A percentile compares a stretch with the other conserved stretches of the same genome.
Evolutionary conservation across 2,329 filamentous ascomycete species (phyloP).

Genomic region (Cryoendolithus antarcticus): DNA sequence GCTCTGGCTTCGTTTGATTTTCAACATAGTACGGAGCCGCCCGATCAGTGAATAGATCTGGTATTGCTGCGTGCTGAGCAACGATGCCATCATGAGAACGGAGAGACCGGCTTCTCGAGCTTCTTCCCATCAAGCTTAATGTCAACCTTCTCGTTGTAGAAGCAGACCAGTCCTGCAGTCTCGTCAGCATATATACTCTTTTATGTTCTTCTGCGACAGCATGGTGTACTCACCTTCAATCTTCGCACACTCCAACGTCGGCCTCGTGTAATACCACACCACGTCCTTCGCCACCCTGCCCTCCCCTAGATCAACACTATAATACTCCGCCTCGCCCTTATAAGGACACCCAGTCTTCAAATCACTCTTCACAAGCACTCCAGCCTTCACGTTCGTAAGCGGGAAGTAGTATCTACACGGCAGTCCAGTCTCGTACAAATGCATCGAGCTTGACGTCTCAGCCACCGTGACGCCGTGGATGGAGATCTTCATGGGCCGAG

Average conservation of each 20-base stretch:
- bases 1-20: too few species aligned
- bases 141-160: constrained; percentile 58
- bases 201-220: too few species aligned
- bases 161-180: constrained; percentile 32
- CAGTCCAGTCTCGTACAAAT: constrained; percentile 50
- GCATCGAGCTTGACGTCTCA: constrained; percentile 33
- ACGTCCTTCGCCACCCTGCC: constrained; percentile 37
- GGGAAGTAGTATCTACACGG: constrained; percentile 49
- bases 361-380: constrained; percentile 36
- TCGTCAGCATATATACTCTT: too few species aligned
- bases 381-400: constrained; percentile 36
- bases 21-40: too few species aligned
- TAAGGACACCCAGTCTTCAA: constrained; percentile 52
- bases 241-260: constrained; percentile 43
- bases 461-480: constrained; percentile 37
- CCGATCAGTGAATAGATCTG: too few species aligned
- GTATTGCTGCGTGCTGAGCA: too few species aligned
- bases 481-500: constrained; percentile 40
- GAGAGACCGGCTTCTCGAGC: constrained; percentile 20
- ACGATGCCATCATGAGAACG: constrained; percentile 9
- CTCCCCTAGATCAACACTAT: constrained; percentile 35
- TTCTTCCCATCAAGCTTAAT: constrained; percentile 38
- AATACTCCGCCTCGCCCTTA: constrained; percentile 54
- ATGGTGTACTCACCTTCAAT: constrained; percentile 34
- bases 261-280: constrained; percentile 51